These are phyloP conservation scores for Actinomortierella wolfii DNA, from an alignment of 371 early-diverging fungal genomes.

Conservation along the genomic window DNA sequence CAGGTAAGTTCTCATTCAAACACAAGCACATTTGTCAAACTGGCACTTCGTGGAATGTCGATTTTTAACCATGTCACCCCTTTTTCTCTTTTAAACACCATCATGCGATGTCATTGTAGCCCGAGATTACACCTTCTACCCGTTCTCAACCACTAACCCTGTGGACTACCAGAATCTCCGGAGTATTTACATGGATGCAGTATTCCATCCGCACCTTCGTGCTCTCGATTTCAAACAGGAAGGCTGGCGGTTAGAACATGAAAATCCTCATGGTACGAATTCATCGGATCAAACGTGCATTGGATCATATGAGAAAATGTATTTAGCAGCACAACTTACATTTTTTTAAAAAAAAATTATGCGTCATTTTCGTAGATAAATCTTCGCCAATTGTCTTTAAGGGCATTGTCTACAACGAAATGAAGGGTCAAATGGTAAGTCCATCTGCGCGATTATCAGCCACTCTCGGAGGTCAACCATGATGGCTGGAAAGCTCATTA, in stretches of 20 bases:
- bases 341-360: not conserved
- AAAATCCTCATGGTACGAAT: slow-evolving; percentile 63
- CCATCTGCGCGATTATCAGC: not conserved
- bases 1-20: slow-evolving; percentile 65
- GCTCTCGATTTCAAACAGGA: slow-evolving; percentile 90
- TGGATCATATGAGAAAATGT: slow-evolving; percentile 4
- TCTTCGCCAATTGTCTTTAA: slow-evolving; percentile 71
- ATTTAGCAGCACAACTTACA: not conserved
- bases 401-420: slow-evolving; percentile 97
- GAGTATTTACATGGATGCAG: slow-evolving; percentile 94
- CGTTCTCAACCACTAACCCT: slow-evolving; percentile 90
- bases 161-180: slow-evolving; percentile 88
- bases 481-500: no score
- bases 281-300: not conserved
- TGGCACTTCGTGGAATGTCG: no score
- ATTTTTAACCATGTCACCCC: no score
- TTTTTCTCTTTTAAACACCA: no score
- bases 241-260: slow-evolving; percentile 94
- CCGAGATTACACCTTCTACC: slow-evolving; percentile 90
- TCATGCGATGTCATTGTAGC: slow-evolving; percentile 57
- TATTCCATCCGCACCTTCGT: slow-evolving; percentile 79
- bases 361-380: slow-evolving; percentile 40
- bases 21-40: no score
- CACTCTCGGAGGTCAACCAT: no score
- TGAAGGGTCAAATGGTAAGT: slow-evolving; percentile 90